Evolutionary conservation across 208 protist species (phyloP), one percentile per base, ranked within the genome.

Genomic region (Angomonas desouzai): DNA sequence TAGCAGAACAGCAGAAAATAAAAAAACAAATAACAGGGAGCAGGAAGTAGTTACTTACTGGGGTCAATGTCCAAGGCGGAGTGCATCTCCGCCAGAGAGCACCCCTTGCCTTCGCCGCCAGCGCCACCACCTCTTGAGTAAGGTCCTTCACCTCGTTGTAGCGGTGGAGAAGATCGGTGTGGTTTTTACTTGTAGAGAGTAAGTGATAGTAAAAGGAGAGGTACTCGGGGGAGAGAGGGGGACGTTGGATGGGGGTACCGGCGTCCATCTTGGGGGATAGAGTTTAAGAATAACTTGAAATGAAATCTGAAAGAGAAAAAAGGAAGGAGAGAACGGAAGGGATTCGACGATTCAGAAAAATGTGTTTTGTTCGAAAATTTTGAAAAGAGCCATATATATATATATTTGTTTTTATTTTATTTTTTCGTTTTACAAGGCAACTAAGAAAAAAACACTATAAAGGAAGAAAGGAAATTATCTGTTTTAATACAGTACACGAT

Each of bases 101-200:
- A 71, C 13, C 55, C 28, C 16, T 60, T 27, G 32, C 53, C n/a
- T 72, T 60, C 6, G 78, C 78, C 16, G 72, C 58, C 30, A 80
- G 34, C 2, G 53, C 32, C 28, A 84, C 66, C 16, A 80, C 29
- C 16, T 68, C 56, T 16, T 74, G 63, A 9, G 68, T 74, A 16
- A 71, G 30, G 20, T 84, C 78, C 40, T 66, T 79, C 0, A 66
- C 63, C 16, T 66, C 67, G 36, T 84, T 84, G 65, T 80, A 84
- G 6, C 59, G 61, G 57, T 84, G 78, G 0, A 80, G 60, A 4
- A 68, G 38, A 23, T 74, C 66, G n/a, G 45, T 22, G n/a, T 60
- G 40, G 30, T 43, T 33, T 22, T 55, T 55, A 55, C 55, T 49
- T 55, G 18, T 13, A 4, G 10, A 9, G 18, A 51, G 45, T 51